Conservation (phyloP, 2,329 filamentous ascomycete genomes). For the Macrophomina pseudophaseolina region DNA sequence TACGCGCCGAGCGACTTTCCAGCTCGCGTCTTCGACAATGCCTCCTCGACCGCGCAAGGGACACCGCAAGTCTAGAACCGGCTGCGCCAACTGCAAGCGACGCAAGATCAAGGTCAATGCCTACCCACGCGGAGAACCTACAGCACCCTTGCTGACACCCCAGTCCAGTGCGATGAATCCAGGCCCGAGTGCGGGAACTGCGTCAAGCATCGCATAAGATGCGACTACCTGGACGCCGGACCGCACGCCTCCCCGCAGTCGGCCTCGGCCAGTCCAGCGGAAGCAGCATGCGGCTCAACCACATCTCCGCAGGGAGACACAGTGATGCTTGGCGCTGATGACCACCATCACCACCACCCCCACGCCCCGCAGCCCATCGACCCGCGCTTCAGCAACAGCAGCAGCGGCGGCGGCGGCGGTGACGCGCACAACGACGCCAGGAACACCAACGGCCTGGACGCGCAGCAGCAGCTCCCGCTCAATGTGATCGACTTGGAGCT, state of each 20-base stretch:
- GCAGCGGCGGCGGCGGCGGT: neutral
- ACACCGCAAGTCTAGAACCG: conserved; percentile 20
- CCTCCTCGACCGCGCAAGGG: conserved; percentile 20
- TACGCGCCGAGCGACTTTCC: neutral
- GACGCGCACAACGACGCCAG: conserved; percentile 23
- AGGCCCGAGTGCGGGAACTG: conserved; percentile 39
- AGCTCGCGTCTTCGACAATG: conserved; percentile 13
- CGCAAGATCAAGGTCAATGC: conserved; percentile 21
- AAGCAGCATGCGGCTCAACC: neutral
- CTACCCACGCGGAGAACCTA: too few relatives aligned
- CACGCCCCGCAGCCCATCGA: conserved; percentile 22
- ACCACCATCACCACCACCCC: neutral
- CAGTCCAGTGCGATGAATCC: conserved; percentile 38
- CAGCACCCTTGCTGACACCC: neutral
- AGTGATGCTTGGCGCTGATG: neutral
- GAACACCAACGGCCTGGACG: neutral
- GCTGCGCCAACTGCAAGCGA: conserved; percentile 22
- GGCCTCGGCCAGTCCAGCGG: neutral
- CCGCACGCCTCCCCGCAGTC: neutral
- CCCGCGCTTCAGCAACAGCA: conserved; percentile 31
- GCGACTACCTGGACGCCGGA: conserved; percentile 31
- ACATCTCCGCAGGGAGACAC: neutral
- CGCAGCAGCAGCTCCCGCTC: neutral
- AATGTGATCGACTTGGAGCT: conserved; percentile 34
- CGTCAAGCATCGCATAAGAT: conserved; percentile 37